Evolutionary conservation across 441 rosid species (phyloP), one percentile per base, ranked within the genome.

Genomic region (Erysimum cheiri): DNA sequence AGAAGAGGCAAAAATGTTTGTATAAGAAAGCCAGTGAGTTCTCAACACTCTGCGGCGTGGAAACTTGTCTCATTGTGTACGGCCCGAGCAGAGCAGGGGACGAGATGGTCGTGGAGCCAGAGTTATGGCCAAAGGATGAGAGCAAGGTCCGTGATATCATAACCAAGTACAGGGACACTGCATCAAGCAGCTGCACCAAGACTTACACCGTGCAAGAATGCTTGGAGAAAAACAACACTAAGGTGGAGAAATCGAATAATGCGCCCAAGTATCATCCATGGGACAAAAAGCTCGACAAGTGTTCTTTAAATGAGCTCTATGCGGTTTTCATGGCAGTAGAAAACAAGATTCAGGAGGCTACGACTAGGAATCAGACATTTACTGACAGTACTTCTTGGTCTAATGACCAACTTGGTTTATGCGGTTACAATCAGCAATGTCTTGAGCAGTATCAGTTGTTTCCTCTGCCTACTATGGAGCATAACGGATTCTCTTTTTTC

Each of bases 11-110:
- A 59, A 61, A 50, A n/a, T 71, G 81, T 44, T 36, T 82, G 46
- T 67, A 37, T 1, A 82, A 82, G 72, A 79, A 82, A 43, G 81
- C 78, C 24, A 24, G 8, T 14, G 85, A 82, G 63, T 77, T 82
- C 69, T 70, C 81, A 55, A 82, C 67, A 6, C 83, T 82, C 0
- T 82, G 85, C 10, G 81, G 78, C 6, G 76, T 82, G 5, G 68
- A 78, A 14, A 65, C 81, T 1, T 77, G 81, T 70, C 39, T 82
- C 50, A 60, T 82, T 37, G 64, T 82, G 60, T 79, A 79, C 4
- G 83, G 81, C 0, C 80, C 81, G 1, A 36, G 8, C 43, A 50
- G 39, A 14, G 55, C 79, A 24, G 79, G 74, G 5, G 75, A 69
- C 5, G 74, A 75, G 60, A 11, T 46, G 61, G 60, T 58, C 11